phyloP scores from a whole-genome alignment of 2,329 filamentous ascomycete genomes.

The Tolypocladium cylindrosporum region DNA sequence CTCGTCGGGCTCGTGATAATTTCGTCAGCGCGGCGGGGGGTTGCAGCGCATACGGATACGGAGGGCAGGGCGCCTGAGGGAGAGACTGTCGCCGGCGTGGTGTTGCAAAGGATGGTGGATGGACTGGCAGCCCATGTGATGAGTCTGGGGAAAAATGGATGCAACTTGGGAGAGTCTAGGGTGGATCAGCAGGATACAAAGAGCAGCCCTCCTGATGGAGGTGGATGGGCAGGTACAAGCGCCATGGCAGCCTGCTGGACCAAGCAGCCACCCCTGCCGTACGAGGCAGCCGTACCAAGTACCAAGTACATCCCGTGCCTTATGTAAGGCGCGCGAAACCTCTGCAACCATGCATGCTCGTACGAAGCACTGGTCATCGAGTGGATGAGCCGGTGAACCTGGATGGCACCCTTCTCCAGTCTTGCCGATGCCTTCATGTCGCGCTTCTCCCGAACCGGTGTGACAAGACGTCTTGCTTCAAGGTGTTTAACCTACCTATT shows the following conservation, averaged over 20 bases:
- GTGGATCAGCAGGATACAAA: constrained; percentile 16
- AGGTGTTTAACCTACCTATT: not conserved
- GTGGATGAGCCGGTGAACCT: not conserved
- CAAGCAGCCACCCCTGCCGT: no score
- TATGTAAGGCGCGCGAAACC: not conserved
- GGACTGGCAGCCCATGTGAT: constrained; percentile 22
- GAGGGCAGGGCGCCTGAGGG: constrained; percentile 5
- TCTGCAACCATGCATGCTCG: not conserved
- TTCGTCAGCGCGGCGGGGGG: constrained; percentile 9
- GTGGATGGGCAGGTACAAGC: not conserved
- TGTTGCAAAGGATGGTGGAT: constrained; percentile 11
- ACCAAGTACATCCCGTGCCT: no score
- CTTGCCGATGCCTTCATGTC: not conserved
- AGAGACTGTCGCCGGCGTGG: constrained; percentile 2
- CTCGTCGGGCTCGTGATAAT: constrained; percentile 5
- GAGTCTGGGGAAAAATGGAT: constrained; percentile 5
- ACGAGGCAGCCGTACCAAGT: no score
- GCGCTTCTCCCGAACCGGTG: not conserved
- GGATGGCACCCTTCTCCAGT: not conserved
- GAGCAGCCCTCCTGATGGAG: not conserved
- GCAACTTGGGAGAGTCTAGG: constrained; percentile 8
- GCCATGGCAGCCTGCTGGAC: not conserved
- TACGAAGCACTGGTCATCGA: not conserved
- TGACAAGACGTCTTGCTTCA: not conserved
- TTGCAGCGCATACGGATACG: constrained; percentile 15